Evolutionary conservation across 2,329 filamentous ascomycete genomes (phyloP), one percentile per base, ranked within the genome.

Genomic region (Penicillium brasilianum): DNA sequence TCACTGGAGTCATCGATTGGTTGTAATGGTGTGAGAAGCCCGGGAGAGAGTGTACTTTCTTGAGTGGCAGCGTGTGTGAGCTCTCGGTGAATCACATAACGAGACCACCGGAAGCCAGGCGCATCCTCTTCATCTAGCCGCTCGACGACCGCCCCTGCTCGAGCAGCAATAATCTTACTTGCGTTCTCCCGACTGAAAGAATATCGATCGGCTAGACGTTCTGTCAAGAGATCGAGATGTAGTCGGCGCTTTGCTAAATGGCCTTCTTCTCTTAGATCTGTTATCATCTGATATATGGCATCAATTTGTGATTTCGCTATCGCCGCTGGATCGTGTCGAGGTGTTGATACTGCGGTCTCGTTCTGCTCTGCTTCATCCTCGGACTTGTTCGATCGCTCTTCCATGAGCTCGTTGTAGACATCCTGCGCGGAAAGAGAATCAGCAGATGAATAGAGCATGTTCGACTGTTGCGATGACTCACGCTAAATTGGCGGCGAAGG

Each of bases 401-500:
- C 65, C 55, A 74, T 70, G 10, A 75, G 64, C 25, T 69, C 58
- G 34, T 75, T 71, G 30, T 74, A 77, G 9, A 75, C 71, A 49
- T 77, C 74, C 76, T 78, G 58, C 3, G 30, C 37, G 22, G 14
- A 4, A 11, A 10, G 6, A 25, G 10, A 22, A 30, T 62, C 39
- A 63, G 52, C 16, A 14, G 2, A 4, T 13, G 1, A 16, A 55
- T 18, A 44, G 4, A 51, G 20, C 10, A 11, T 8, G 28, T n/a
- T 46, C 13, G 1, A 4, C 11, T 13, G 16, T 25, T 49, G 41
- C 14, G 18, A 22, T 34, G 18, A 63, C 72, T 63, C 67, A 81
- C 79, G 43, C 74, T 69, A 63, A 79, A 81, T 51, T 78, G 77
- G 50, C 78, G 73, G 25, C 74, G 75, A 22, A 82, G 71, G 67